Evolutionary conservation across 176 grass and related monocot species (phyloP).

Genomic region (Secale cereale): DNA sequence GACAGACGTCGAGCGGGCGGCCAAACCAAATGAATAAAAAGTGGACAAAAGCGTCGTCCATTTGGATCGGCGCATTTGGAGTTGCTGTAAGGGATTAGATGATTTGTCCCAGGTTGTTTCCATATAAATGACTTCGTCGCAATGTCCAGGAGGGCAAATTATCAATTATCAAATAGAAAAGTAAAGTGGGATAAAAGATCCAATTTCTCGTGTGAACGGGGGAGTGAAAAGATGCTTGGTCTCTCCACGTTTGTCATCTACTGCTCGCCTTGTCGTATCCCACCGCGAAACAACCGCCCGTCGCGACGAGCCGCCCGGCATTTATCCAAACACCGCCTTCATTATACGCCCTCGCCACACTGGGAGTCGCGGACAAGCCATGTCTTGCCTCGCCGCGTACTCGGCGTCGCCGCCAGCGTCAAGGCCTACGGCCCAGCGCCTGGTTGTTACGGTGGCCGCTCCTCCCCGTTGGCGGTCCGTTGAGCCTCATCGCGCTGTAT

Average conservation of each 20-base stretch:
- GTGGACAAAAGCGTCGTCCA: too few species aligned
- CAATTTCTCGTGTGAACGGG: neutral
- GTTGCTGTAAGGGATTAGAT: too few species aligned
- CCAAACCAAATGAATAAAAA: too few species aligned
- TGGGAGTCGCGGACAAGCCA: conserved; percentile 12
- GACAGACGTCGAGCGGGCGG: too few species aligned
- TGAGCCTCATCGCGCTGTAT: neutral
- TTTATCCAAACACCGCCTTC: conserved; percentile 35
- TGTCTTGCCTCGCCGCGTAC: conserved; percentile 29
- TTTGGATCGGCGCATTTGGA: too few species aligned
- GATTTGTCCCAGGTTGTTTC: too few species aligned
- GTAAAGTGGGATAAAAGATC: too few species aligned
- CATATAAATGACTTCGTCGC: too few species aligned
- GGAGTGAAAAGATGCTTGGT: conserved; percentile 22
- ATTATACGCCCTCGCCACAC: neutral
- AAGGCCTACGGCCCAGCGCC: neutral
- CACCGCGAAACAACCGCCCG: neutral
- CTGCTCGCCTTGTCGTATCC: neutral
- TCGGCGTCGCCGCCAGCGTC: neutral
- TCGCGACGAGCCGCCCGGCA: neutral
- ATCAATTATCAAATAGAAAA: too few species aligned
- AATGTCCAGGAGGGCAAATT: too few species aligned
- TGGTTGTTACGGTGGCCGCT: neutral
- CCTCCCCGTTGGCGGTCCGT: neutral
- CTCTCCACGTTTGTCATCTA: conserved; percentile 23